These are phyloP conservation scores for Fusarium sp. DNA, from an alignment of 2,329 filamentous ascomycete genomes.

Conservation along the genomic window DNA sequence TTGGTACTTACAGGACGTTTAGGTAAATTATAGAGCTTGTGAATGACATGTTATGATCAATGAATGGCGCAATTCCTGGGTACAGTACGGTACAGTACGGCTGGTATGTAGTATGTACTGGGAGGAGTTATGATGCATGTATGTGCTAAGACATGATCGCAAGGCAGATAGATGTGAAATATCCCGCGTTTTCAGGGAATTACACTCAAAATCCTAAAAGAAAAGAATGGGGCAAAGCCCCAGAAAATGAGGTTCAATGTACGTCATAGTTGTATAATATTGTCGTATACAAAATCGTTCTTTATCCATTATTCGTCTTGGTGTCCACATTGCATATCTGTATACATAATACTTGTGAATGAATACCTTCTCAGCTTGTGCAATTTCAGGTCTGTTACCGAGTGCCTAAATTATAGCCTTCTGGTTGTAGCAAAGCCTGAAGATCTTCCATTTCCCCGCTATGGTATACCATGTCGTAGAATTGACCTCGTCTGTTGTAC, in stretches of 20 bases:
- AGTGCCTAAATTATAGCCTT: background rate
- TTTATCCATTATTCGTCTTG: background rate
- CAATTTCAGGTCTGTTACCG: background rate
- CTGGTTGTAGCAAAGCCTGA: conserved; percentile 50
- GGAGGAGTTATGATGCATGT: background rate
- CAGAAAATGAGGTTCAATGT: background rate
- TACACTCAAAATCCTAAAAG: background rate
- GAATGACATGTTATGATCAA: conserved; percentile 13
- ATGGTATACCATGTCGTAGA: conserved; percentile 68
- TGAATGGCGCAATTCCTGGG: background rate
- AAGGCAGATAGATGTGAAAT: background rate
- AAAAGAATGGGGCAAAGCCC: background rate
- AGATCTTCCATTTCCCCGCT: conserved; percentile 65
- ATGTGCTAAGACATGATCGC: background rate
- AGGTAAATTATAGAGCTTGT: conserved; percentile 26
- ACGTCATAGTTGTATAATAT: conserved; percentile 1
- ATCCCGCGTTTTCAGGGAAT: background rate
- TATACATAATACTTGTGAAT: background rate
- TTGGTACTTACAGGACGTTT: background rate
- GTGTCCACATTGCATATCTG: background rate
- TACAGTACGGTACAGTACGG: background rate
- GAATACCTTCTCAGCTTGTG: background rate
- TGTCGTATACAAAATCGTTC: background rate
- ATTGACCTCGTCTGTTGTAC: conserved; percentile 59
- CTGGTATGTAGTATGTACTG: background rate